Base-by-base conservation (phyloP, 331 rosid genomes). In the Dryas integrifolia region DNA sequence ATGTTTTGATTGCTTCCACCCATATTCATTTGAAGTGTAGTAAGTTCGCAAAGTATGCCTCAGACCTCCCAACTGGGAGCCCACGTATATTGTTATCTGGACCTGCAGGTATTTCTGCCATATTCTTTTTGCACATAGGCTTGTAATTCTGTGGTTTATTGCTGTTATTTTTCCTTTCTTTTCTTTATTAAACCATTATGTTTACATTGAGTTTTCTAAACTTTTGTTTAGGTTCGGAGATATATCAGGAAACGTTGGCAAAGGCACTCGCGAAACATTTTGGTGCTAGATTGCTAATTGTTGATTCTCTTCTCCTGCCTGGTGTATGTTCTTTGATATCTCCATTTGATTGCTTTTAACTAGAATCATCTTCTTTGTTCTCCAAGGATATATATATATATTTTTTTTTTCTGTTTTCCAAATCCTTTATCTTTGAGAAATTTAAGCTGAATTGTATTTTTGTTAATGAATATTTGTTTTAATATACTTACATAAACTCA, bases 231-330 rank as follows among this genome's bases (percentile, higher is more conserved):
- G 97, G 98, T 72, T 94, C 98, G 0, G 98, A 94, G 76, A 94
- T 94, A 82, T 94, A 89, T 78, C 97, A 91, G 80, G 97, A 89
- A 83, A 86, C 87, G 78, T 77, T 94, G 82, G 87, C 87, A 21
- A 94, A 91, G 90, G 97, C 97, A 72, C 98, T 94, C 46, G 89
- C 95, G 7, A 86, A 87, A 79, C 84, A 88, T 88, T 94, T 91
- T 80, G 92, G 89, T 73, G 92, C 91, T 53, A 85, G 68, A 43
- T 79, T 94, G 73, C 84, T 94, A 53, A 86, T 85, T 70, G 97
- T 94, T 65, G 97, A 94, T 69, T 89, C 97, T 74, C 92, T 94
- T 71, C 67, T 85, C 53, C 80, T 91, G 76, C 97, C 96, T 56
- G 92, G 92, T 60, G 98, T 94, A 91, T 84, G 97, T 78, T 82